phyloP scores from a whole-genome alignment of 148 eudicot genomes.

The Agrostemma githago region DNA sequence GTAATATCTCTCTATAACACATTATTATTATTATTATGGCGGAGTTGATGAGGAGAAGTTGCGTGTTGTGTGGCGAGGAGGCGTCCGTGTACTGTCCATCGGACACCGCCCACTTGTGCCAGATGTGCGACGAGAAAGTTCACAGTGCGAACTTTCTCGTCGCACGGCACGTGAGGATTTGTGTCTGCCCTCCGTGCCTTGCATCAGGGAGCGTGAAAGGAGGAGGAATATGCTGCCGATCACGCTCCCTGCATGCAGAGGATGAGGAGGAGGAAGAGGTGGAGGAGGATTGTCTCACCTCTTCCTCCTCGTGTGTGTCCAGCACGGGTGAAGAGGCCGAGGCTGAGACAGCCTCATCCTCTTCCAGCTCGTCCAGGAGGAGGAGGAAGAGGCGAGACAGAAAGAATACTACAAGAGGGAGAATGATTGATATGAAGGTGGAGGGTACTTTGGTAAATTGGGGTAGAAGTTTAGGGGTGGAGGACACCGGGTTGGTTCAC shows the following conservation, averaged over 20 bases:
- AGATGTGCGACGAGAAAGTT: conserved; percentile 42
- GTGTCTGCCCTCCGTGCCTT: conserved; percentile 34
- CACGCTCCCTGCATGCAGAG: conserved; percentile 26
- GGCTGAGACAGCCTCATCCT: background rate
- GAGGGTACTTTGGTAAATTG: conserved; percentile 57
- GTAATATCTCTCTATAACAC: background rate
- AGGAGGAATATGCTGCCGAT: conserved; percentile 27
- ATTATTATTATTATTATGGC: conserved; percentile 3
- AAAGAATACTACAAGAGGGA: background rate
- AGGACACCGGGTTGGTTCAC: conserved; percentile 5
- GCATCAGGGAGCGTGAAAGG: background rate
- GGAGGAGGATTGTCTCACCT: conserved; percentile 17
- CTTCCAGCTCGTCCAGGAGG: conserved; percentile 6
- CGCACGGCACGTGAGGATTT: conserved; percentile 54
- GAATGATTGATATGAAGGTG: conserved; percentile 28
- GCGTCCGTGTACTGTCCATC: conserved; percentile 50
- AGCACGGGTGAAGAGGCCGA: conserved; percentile 27
- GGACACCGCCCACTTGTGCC: conserved; percentile 54
- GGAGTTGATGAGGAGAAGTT: conserved; percentile 7
- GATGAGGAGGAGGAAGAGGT: background rate
- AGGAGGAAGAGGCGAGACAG: conserved; percentile 17
- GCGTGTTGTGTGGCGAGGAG: conserved; percentile 42
- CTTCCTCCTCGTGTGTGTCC: conserved; percentile 27
- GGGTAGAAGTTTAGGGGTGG: conserved; percentile 38
- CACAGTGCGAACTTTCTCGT: conserved; percentile 67